Evolutionary conservation across 805 yeast species (phyloP).

Genomic region (Schwanniomyces vanrijiae): DNA sequence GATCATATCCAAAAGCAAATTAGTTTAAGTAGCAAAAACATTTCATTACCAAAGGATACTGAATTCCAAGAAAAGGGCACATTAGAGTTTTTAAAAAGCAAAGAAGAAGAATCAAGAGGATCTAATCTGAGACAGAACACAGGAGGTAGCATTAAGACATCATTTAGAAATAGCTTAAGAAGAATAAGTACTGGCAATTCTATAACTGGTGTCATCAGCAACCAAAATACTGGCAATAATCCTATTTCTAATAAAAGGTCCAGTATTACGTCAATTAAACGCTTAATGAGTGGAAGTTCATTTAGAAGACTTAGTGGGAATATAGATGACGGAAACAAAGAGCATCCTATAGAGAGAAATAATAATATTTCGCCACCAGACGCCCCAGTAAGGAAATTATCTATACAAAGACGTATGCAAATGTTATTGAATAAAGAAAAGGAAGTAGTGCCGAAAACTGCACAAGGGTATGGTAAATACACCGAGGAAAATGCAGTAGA

Average conservation of each 20-base stretch:
- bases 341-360: neutral
- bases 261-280: constrained; percentile 29
- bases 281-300: constrained; percentile 26
- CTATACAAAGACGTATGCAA: constrained; percentile 58
- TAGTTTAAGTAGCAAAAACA: constrained; percentile 22
- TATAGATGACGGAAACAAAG: neutral
- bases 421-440: constrained; percentile 43
- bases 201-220: constrained; percentile 8
- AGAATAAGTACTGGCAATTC: constrained; percentile 41
- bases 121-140: constrained; percentile 28
- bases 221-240: constrained; percentile 19
- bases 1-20: constrained; percentile 33
- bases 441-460: constrained; percentile 56
- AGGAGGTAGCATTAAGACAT: constrained; percentile 39
- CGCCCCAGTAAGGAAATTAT: constrained; percentile 20
- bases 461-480: constrained; percentile 79
- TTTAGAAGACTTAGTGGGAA: constrained; percentile 13
- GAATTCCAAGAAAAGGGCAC: constrained; percentile 28
- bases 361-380: neutral
- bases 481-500: constrained; percentile 46
- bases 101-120: constrained; percentile 21
- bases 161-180: constrained; percentile 34
- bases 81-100: constrained; percentile 35
- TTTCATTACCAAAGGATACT: constrained; percentile 12
- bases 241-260: constrained; percentile 18